Evolutionary conservation across 2,329 filamentous ascomycete species (phyloP), one percentile per base, ranked within the genome.

Genomic region (Fusarium stilboides): DNA sequence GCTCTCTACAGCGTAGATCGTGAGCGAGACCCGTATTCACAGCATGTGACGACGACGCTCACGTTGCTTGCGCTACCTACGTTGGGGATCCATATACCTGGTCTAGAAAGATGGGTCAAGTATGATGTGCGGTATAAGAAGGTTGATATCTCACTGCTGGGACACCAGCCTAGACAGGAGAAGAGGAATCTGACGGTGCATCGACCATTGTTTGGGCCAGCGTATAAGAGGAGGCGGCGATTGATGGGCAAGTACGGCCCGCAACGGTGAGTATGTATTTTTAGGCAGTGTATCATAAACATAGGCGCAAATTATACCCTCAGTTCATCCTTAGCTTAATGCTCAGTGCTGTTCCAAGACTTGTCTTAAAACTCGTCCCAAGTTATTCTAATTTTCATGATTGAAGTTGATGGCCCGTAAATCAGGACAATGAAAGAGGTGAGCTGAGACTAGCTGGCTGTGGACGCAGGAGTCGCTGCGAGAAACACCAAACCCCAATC

Each of bases 41-140:
- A 64, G 50, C 71, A 75, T 42, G 60, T 75, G 31, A 67, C 59
- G 24, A 70, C 62, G 14, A 76, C 77, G 20, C 68, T 81, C 71
- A 82, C 80, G 40, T 73, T 89, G 57, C 65, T 89, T 14, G 86
- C 85, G 24, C 78, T 89, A 61, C 87, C 87, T 5, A 86, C 85
- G 22, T 74, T 89, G 43, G 84, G 82, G 0, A 74, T 88, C 6
- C 75, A 81, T 3, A 62, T 87, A 9, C 85, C 85, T 0, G 80
- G 82, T 0, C 62, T 87, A 22, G 80, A 84, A 43, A 70, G 83
- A 28, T 86, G 84, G 84, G 71, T 88, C 9, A 73, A 78, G 50
- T 88, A 82, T 56, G 82, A 87, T 64, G 76, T 84, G 4, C 77
- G 85, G 52, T 89, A 87, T 65, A 83, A 82, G 60, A 83, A 83